phyloP scores from a whole-genome alignment of 2,329 filamentous ascomycete genomes.

The Aaosphaeria arxii region DNA sequence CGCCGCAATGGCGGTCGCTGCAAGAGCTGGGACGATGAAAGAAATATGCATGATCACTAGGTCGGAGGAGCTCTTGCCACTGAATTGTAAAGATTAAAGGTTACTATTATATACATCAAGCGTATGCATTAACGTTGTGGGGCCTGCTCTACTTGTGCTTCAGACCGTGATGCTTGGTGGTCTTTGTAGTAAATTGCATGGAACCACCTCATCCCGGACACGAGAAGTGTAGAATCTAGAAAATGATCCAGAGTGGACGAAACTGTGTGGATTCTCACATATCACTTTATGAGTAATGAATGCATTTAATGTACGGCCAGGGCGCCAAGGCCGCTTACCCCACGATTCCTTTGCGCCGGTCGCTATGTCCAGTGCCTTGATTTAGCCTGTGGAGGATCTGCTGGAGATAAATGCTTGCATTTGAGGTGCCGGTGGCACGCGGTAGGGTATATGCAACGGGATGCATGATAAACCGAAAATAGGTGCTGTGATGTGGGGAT shows the following conservation, averaged over 20 bases:
- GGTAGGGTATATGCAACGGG: not conserved
- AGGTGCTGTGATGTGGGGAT: too few relatives aligned
- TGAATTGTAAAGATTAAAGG: too few relatives aligned
- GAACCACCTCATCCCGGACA: too few relatives aligned
- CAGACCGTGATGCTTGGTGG: too few relatives aligned
- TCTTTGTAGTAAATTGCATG: too few relatives aligned
- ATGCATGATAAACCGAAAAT: too few relatives aligned
- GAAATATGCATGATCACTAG: not conserved
- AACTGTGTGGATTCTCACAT: too few relatives aligned
- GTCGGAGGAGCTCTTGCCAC: not conserved
- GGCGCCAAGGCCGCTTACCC: conserved; percentile 13
- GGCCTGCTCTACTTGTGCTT: not conserved
- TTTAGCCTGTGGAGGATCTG: conserved; percentile 13
- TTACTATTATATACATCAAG: too few relatives aligned
- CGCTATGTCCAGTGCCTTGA: conserved; percentile 3
- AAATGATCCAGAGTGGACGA: too few relatives aligned
- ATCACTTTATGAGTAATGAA: not conserved
- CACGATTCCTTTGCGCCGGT: conserved; percentile 18
- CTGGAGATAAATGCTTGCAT: not conserved
- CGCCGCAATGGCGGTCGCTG: conserved; percentile 7
- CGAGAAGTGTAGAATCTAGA: too few relatives aligned
- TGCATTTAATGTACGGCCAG: conserved; percentile 6
- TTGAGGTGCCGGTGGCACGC: conserved; percentile 1
- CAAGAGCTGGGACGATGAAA: conserved; percentile 8
- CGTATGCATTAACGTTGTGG: not conserved